Conservation (phyloP, 768 basidiomycete genomes). For the Termitomyces sp. region DNA sequence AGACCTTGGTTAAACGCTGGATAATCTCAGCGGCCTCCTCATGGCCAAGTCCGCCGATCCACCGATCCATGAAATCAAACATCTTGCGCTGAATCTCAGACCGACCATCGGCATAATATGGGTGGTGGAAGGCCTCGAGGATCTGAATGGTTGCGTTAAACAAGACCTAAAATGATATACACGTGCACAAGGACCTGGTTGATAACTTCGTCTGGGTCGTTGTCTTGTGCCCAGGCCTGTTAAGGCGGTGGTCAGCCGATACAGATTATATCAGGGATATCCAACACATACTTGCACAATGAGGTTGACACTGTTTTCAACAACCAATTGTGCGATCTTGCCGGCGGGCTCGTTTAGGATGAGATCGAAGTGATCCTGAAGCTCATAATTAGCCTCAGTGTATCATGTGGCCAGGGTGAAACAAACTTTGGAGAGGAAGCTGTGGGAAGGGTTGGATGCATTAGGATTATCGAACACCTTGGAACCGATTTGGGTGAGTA, state of each 20-base stretch:
- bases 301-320: conserved; percentile 57
- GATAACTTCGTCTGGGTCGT: conserved; percentile 43
- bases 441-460: conserved; percentile 69
- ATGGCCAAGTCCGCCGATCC: conserved; percentile 47
- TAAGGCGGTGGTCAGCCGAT: not conserved
- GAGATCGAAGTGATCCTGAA: conserved; percentile 67
- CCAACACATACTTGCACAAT: conserved; percentile 47
- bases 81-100: conserved; percentile 59
- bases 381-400: conserved; percentile 1
- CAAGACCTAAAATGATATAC: not conserved
- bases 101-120: conserved; percentile 55
- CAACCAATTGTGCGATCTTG: conserved; percentile 67
- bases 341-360: conserved; percentile 77
- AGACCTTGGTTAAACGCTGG: conserved; percentile 51
- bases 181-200: conserved; percentile 33
- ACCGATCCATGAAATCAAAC: conserved; percentile 54
- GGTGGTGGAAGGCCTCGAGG: conserved; percentile 69
- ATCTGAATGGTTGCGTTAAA: conserved; percentile 31
- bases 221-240: conserved; percentile 50
- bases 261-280: not conserved
- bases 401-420: not conserved
- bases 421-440: conserved; percentile 63
- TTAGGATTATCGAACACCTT: conserved; percentile 66
- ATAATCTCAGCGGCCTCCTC: conserved; percentile 46
- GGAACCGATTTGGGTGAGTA: not conserved